Evolutionary conservation across 176 grass and related monocot genomes (phyloP).

Genomic region (Oryza nivara): DNA sequence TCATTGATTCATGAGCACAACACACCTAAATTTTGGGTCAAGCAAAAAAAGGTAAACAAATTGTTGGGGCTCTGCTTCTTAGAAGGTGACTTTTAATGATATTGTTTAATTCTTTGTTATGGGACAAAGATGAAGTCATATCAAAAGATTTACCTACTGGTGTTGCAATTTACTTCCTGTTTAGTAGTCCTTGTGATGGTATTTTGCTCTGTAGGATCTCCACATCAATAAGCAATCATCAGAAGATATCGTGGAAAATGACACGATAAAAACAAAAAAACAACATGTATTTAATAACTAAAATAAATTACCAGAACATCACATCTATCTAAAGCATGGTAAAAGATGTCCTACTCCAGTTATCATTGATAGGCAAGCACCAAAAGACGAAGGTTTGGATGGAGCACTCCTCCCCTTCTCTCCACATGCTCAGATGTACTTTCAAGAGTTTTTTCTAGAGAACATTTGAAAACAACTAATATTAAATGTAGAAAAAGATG

Average conservation of each 20-base stretch:
- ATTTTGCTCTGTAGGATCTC: not conserved
- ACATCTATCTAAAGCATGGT: not conserved
- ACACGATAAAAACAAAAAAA: not conserved
- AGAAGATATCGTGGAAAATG: not conserved
- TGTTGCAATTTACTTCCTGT: not conserved
- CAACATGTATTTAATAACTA: not conserved
- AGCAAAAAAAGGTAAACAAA: not conserved
- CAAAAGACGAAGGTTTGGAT: not conserved
- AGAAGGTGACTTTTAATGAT: not conserved
- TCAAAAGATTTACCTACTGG: not conserved
- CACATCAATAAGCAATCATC: not conserved
- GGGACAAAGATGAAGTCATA: not conserved
- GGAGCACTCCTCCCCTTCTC: not conserved
- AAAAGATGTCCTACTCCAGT: not conserved
- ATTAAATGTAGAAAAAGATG: not conserved
- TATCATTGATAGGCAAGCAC: not conserved
- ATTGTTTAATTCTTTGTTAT: not conserved
- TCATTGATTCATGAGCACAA: conserved; percentile 16
- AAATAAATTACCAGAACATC: not conserved
- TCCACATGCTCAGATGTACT: not conserved
- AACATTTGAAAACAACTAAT: not conserved
- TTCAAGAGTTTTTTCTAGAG: not conserved
- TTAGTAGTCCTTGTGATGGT: not conserved
- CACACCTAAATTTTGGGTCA: not conserved
- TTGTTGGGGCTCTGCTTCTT: not conserved